Base-by-base conservation (phyloP, 2,329 filamentous ascomycete species). In the Alternaria sp. region DNA sequence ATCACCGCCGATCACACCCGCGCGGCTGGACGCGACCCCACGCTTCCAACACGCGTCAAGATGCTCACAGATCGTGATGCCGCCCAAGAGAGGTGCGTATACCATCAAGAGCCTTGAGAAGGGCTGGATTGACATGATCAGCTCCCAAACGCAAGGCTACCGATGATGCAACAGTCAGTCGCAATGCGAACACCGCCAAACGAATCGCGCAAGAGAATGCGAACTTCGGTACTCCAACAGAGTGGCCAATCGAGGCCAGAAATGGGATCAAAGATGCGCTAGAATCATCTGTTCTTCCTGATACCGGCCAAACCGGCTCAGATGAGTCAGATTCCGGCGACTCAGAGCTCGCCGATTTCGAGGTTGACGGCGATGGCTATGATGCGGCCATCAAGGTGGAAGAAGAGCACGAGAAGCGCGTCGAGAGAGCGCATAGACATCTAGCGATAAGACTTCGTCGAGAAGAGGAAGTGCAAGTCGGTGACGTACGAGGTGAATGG, bases 231-330 rank as follows among this genome's bases (percentile, higher is more conserved):
- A 18, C 11, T 5, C n/a, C 25, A 28, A 30, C 10, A 30, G 47
- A 50, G 18, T 12, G n/a, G 4, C n/a, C 26, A 0, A 6, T 28
- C 2, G 47, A 9, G 2, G 25, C 25, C 11, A 20, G 3, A 7
- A 50, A 14, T 30, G 25, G n/a, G 7, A 30, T 30, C 5, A 8
- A 14, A 18, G 30, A 9, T 3, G 2, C 18, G n/a, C 12, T 50
- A 0, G n/a, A 30, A 5, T 50, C 46, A 0, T 8, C 28, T 3
- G 6, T 12, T 20, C 11, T 5, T 3, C 2, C 25, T 3, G 3
- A 30, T 30, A 2, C 25, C 6, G n/a, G 11, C 46, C 15, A 50
- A 50, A n/a, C 3, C 5, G 6, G 46, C 4, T 50, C 46, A 0
- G 25, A 50, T 3, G n/a, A 50, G 2, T 50, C 25, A 11, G 46